Conservation (phyloP, 1,284 basidiomycete genomes). For the Somion occarium region DNA sequence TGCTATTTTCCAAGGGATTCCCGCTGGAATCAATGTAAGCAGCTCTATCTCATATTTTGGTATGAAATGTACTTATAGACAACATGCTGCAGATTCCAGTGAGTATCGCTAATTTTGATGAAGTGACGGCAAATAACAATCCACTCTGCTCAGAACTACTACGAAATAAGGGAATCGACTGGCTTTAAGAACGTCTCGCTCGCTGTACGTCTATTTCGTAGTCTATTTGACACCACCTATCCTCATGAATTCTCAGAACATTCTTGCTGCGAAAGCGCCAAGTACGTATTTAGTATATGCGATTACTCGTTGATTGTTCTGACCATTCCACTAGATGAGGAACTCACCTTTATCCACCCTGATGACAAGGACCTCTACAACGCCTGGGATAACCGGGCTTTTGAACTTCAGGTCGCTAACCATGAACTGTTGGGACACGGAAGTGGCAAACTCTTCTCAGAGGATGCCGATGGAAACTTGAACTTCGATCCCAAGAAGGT, state of each 20-base stretch:
- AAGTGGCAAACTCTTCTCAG: constrained; percentile 76
- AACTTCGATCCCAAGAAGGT: constrained; percentile 75
- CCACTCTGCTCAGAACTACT: constrained; percentile 56
- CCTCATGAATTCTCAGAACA: constrained; percentile 43
- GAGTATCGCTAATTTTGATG: constrained; percentile 19
- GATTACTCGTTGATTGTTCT: not conserved
- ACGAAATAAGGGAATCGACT: constrained; percentile 70
- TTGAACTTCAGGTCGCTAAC: constrained; percentile 83
- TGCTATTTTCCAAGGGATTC: constrained; percentile 53
- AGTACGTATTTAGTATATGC: constrained; percentile 37
- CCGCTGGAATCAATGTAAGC: constrained; percentile 75
- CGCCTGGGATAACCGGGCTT: constrained; percentile 70
- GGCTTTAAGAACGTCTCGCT: constrained; percentile 85
- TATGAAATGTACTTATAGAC: not conserved
- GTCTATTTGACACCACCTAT: not conserved
- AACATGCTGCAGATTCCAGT: constrained; percentile 52
- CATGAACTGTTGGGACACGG: constrained; percentile 81
- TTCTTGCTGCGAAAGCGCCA: constrained; percentile 80
- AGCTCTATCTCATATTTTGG: not conserved
- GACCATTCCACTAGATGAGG: constrained; percentile 48
- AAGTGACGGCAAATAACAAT: not conserved
- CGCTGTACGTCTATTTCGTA: constrained; percentile 40
- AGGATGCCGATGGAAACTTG: constrained; percentile 65
- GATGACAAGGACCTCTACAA: constrained; percentile 68
- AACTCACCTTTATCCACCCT: constrained; percentile 76